A percentile compares a stretch with the other conserved stretches of the same genome.
These are phyloP conservation scores for Brachypodium distachyon DNA, from an alignment of 202 grass and related monocot genomes.

Conservation along the genomic window DNA sequence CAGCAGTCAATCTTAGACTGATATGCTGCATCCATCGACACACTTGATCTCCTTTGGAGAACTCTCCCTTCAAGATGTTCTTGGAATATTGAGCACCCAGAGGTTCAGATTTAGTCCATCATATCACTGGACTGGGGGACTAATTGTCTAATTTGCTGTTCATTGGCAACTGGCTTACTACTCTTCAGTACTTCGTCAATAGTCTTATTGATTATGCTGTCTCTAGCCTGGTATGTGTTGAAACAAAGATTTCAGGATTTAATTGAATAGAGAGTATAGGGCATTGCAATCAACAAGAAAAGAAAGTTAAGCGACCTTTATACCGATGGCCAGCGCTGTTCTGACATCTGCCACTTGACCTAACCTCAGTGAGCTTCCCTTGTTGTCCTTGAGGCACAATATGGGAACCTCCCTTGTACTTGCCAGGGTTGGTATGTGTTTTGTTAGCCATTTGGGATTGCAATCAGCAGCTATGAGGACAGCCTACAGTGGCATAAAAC, in stretches of 20 bases:
- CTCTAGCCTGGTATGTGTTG: constrained; percentile 41
- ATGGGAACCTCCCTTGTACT: constrained; percentile 56
- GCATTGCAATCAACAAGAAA: background rate
- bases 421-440: constrained; percentile 58
- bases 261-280: background rate
- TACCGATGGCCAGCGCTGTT: constrained; percentile 59
- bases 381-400: constrained; percentile 73
- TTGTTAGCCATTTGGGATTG: constrained; percentile 76
- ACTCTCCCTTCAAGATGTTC: background rate
- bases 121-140: background rate
- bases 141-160: background rate
- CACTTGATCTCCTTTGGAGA: background rate
- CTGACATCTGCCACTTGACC: constrained; percentile 62
- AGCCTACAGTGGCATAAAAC: constrained; percentile 28
- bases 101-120: background rate
- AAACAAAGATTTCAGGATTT: background rate
- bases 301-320: constrained; percentile 47
- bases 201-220: constrained; percentile 52
- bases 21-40: background rate
- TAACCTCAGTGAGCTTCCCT: constrained; percentile 67
- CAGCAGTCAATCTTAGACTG: background rate
- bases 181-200: constrained; percentile 41
- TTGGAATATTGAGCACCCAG: background rate
- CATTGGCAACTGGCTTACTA: background rate
- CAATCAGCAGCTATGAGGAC: constrained; percentile 70